Conservation (phyloP, 2,329 filamentous ascomycete species). For the Botrytis medusae region DNA sequence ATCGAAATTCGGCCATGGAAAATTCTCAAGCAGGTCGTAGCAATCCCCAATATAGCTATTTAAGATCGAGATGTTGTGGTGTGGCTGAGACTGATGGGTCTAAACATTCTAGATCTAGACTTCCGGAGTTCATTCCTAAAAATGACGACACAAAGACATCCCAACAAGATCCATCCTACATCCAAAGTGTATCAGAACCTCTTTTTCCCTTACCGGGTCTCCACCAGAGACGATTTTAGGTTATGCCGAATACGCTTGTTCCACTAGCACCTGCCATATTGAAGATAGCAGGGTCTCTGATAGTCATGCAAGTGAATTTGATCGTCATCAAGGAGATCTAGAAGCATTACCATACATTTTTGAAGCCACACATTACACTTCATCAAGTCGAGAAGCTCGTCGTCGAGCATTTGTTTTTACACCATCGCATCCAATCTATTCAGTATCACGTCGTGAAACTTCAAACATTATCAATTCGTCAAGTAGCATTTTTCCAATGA, state of each 20-base stretch:
- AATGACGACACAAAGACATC: neutral
- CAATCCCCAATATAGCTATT: slow-evolving; percentile 29
- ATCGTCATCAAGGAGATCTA: neutral
- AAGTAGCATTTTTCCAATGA: neutral
- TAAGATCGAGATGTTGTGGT: slow-evolving; percentile 24
- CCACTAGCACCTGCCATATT: neutral
- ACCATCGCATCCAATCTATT: neutral
- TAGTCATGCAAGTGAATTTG: neutral
- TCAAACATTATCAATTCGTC: neutral
- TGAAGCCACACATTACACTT: neutral
- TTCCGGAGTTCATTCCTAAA: neutral
- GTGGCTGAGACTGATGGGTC: slow-evolving; percentile 12
- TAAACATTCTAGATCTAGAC: slow-evolving; percentile 11
- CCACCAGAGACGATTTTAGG: neutral
- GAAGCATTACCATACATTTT: neutral
- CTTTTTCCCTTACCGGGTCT: neutral
- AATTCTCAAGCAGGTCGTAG: slow-evolving; percentile 24
- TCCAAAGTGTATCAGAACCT: neutral
- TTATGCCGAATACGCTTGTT: neutral
- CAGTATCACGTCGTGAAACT: neutral
- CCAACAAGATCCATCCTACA: neutral
- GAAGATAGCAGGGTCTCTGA: neutral
- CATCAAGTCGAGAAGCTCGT: neutral
- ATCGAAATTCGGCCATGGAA: slow-evolving; percentile 49
- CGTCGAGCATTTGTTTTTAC: neutral